A percentile compares a stretch with the other conserved stretches of the same genome.
Conservation (phyloP, 768 basidiomycete species). For the Boletus rubropictus region DNA sequence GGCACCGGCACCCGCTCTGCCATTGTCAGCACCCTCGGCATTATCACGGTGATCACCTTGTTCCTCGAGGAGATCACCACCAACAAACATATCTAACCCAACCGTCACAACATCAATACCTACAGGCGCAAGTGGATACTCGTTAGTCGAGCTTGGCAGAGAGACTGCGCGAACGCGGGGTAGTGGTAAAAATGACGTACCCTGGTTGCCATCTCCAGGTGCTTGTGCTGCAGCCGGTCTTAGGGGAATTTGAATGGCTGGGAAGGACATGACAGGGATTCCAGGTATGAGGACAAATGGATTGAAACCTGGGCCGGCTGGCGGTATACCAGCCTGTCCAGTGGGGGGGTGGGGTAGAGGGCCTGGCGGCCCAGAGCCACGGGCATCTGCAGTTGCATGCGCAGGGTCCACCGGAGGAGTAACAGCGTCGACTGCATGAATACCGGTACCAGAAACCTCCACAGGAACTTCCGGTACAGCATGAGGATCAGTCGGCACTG, state of each 20-base stretch:
- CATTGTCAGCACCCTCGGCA: slow-evolving; percentile 1
- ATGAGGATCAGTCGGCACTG: slow-evolving; percentile 6
- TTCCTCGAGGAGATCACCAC: slow-evolving; percentile 12
- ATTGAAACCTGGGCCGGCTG: slow-evolving; percentile 12
- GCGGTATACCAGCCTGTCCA: slow-evolving; percentile 7
- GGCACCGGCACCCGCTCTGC: slow-evolving; percentile 1
- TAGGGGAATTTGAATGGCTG: slow-evolving; percentile 23
- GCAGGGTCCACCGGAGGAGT: background rate
- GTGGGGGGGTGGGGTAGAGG: background rate
- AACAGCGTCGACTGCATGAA: background rate
- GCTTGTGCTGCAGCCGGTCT: slow-evolving; percentile 7
- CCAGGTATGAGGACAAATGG: slow-evolving; percentile 20
- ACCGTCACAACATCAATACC: slow-evolving; percentile 32
- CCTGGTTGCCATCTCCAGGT: slow-evolving; percentile 16
- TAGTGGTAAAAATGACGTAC: slow-evolving; percentile 8
- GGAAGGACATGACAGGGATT: slow-evolving; percentile 25
- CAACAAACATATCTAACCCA: slow-evolving; percentile 38
- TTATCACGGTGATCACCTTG: slow-evolving; percentile 10
- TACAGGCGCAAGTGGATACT: slow-evolving; percentile 3
- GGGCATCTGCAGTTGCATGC: background rate
- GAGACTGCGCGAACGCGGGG: slow-evolving; percentile 5
- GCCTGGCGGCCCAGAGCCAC: background rate
- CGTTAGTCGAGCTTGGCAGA: slow-evolving; percentile 20
- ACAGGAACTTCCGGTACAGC: slow-evolving; percentile 7
- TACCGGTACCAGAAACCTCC: background rate